Evolutionary conservation across 139 green algal species (phyloP).

Genomic region (Tetraselmis chui): DNA sequence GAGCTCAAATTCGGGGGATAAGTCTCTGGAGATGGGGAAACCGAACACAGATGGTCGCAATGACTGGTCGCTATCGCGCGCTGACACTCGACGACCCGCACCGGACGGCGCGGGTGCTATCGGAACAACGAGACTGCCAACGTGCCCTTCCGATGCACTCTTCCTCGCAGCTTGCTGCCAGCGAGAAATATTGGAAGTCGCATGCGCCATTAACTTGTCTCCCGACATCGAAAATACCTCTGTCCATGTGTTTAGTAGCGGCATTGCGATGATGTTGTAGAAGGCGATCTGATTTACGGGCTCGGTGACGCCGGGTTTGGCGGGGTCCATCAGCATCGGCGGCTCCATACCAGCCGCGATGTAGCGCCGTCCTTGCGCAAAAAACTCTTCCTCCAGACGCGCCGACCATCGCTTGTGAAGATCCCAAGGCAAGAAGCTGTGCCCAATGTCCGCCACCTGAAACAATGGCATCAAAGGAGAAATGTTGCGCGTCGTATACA

Average conservation of each 20-base stretch:
- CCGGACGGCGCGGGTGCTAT: too few relatives aligned
- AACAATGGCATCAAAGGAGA: too few relatives aligned
- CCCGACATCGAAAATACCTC: not conserved
- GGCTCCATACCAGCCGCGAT: not conserved
- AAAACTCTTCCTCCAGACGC: not conserved
- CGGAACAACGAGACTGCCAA: too few relatives aligned
- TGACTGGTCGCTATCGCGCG: too few relatives aligned
- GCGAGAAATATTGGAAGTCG: not conserved
- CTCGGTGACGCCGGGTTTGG: not conserved
- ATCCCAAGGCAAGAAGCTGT: not conserved
- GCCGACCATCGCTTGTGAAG: not conserved
- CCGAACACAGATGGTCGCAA: too few relatives aligned
- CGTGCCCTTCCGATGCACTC: too few relatives aligned
- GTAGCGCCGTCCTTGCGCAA: not conserved
- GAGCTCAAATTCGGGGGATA: too few relatives aligned
- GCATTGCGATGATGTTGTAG: not conserved
- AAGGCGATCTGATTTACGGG: not conserved
- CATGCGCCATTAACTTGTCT: not conserved
- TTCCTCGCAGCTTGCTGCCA: too few relatives aligned
- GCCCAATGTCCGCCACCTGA: not conserved
- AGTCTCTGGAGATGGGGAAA: too few relatives aligned
- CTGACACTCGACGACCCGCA: too few relatives aligned
- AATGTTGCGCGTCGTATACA: too few relatives aligned
- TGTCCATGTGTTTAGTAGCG: not conserved
- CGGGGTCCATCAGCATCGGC: not conserved